Conservation (phyloP, 1,139 yeast genomes). For the Scheffersomyces titani region DNA sequence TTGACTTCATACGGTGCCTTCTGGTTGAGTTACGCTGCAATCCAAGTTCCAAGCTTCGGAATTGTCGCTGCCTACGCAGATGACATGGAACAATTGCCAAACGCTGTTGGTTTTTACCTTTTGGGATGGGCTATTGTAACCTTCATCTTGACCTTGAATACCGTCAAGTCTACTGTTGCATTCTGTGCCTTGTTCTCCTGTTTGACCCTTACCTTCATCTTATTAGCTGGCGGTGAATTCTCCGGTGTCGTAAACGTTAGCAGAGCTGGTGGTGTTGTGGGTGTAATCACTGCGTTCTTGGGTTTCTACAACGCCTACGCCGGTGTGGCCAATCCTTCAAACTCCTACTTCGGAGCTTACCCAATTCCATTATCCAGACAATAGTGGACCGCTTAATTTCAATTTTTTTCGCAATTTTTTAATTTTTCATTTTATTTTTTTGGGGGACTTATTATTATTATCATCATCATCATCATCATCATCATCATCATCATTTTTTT, state of each 20-base stretch:
- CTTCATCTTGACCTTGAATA: slow-evolving; percentile 55
- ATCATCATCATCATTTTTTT: background rate
- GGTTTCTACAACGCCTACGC: slow-evolving; percentile 62
- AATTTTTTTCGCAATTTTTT: background rate
- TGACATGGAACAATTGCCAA: slow-evolving; percentile 41
- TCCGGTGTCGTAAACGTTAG: slow-evolving; percentile 44
- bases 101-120: slow-evolving; percentile 60
- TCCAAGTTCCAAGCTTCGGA: slow-evolving; percentile 57
- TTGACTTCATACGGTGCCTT: slow-evolving; percentile 75
- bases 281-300: slow-evolving; percentile 57
- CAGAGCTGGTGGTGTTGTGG: slow-evolving; percentile 74
- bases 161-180: slow-evolving; percentile 67
- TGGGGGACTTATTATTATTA: background rate
- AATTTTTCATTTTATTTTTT: background rate
- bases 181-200: slow-evolving; percentile 54
- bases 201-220: slow-evolving; percentile 55
- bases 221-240: slow-evolving; percentile 59
- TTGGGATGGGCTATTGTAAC: slow-evolving; percentile 71
- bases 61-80: slow-evolving; percentile 51
- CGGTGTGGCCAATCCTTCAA: slow-evolving; percentile 38
- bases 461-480: background rate
- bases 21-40: slow-evolving; percentile 68
- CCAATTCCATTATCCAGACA: slow-evolving; percentile 35
- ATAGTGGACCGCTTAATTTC: background rate
- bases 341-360: slow-evolving; percentile 37